phyloP scores from a whole-genome alignment of 202 grass and related monocot genomes.

The Panicum virgatum region DNA sequence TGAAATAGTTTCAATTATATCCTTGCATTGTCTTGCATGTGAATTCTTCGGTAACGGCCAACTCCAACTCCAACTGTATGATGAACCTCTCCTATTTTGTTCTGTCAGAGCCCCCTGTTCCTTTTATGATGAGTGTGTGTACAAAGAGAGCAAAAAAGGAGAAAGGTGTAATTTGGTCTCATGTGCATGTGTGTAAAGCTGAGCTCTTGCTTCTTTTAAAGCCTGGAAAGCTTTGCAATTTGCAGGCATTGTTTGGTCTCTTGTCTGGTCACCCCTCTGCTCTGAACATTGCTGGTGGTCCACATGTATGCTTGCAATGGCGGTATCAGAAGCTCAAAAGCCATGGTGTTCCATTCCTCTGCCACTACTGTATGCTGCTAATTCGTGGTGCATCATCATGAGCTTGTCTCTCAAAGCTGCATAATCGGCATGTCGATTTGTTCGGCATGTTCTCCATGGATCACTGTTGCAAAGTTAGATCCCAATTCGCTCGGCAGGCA shows the following conservation, averaged over 20 bases:
- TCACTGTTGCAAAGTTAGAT: background rate
- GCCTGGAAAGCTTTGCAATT: conserved; percentile 60
- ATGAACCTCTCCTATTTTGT: background rate
- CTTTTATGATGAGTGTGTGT: conserved; percentile 26
- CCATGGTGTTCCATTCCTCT: conserved; percentile 39
- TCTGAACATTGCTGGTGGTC: conserved; percentile 40
- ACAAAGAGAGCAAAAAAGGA: background rate
- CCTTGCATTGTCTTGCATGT: conserved; percentile 2
- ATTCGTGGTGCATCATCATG: conserved; percentile 53
- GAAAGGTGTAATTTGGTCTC: conserved; percentile 58
- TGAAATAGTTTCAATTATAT: background rate
- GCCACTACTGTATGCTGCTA: conserved; percentile 40
- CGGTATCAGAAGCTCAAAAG: conserved; percentile 40
- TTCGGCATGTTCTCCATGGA: conserved; percentile 25
- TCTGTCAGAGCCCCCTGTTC: conserved; percentile 29
- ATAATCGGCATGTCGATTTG: conserved; percentile 15
- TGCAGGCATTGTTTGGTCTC: conserved; percentile 29
- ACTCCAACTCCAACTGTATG: background rate
- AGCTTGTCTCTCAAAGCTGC: conserved; percentile 37
- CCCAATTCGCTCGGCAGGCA: background rate
- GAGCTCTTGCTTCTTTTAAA: conserved; percentile 54
- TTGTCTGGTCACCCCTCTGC: conserved; percentile 15
- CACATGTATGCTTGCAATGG: conserved; percentile 24
- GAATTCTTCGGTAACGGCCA: conserved; percentile 26
- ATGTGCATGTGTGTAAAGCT: conserved; percentile 53